Percentiles rank a stretch among this genome's conserved stretches.
phyloP scores from a whole-genome alignment of 352 stramenopile genomes.

The Pythium rishiriense region DNA sequence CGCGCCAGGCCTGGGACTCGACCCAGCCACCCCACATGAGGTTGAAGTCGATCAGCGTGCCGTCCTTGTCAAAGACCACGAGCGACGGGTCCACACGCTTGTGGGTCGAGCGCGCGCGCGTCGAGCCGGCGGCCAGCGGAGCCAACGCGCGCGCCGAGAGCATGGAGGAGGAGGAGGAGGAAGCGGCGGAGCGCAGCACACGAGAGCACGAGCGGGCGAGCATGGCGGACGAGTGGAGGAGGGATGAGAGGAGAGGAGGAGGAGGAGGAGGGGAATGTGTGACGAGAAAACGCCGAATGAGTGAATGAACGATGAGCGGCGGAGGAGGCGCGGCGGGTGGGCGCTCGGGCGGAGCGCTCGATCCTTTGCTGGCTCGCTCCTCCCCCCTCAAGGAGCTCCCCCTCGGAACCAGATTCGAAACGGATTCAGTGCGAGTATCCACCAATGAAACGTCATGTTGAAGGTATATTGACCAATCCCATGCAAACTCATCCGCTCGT shows the following conservation, averaged over 20 bases:
- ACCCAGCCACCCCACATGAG: conserved; percentile 90
- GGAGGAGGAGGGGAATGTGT: neutral
- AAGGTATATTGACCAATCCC: conserved; percentile 10
- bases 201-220: conserved; percentile 6
- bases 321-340: no score
- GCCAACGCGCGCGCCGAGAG: conserved; percentile 3
- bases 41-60: conserved; percentile 90
- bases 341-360: no score
- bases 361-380: no score
- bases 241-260: neutral
- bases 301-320: neutral
- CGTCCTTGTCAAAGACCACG: conserved; percentile 90
- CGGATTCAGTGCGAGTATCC: neutral
- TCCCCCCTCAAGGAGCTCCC: no score
- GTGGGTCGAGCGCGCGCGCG: conserved; percentile 12
- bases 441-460: conserved; percentile 10
- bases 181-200: neutral
- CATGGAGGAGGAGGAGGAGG: neutral
- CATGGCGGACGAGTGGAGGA: neutral
- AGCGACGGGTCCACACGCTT: conserved; percentile 49
- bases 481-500: neutral
- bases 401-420: conserved; percentile 14
- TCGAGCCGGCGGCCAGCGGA: neutral
- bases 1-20: conserved; percentile 80
- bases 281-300: neutral